Conservation (phyloP, 805 yeast genomes). For the Naumovozyma dairenensis region DNA sequence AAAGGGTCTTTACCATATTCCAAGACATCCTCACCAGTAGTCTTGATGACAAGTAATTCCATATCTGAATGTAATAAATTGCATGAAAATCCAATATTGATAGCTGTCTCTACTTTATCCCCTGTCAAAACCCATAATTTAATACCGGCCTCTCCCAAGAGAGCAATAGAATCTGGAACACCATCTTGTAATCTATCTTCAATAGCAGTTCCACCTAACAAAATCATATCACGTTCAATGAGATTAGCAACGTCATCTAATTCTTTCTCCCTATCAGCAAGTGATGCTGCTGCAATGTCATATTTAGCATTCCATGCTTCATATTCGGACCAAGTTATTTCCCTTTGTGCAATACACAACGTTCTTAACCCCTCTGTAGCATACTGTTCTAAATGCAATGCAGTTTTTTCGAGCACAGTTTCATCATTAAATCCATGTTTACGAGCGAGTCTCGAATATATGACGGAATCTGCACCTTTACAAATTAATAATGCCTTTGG, state of each 20-base stretch:
- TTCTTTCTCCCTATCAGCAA: slow-evolving; percentile 54
- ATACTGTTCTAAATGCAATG: slow-evolving; percentile 63
- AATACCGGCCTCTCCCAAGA: slow-evolving; percentile 67
- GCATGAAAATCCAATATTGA: slow-evolving; percentile 81
- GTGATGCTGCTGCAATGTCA: slow-evolving; percentile 54
- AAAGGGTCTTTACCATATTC: slow-evolving; percentile 33
- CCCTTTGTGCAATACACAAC: slow-evolving; percentile 66
- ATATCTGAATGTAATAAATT: slow-evolving; percentile 65
- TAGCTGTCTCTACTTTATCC: slow-evolving; percentile 83
- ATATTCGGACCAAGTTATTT: slow-evolving; percentile 52
- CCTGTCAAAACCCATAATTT: slow-evolving; percentile 84
- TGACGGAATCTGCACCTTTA: slow-evolving; percentile 81
- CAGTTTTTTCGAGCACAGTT: slow-evolving; percentile 48
- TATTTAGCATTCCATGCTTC: slow-evolving; percentile 53
- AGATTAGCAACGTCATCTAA: slow-evolving; percentile 68
- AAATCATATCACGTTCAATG: slow-evolving; percentile 53
- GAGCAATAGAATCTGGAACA: slow-evolving; percentile 71
- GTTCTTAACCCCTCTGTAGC: slow-evolving; percentile 84
- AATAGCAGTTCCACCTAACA: slow-evolving; percentile 81
- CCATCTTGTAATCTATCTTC: slow-evolving; percentile 83
- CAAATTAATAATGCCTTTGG: slow-evolving; percentile 60
- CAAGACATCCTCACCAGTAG: slow-evolving; percentile 41
- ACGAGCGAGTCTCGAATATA: slow-evolving; percentile 52
- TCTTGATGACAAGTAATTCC: slow-evolving; percentile 53
- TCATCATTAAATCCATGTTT: slow-evolving; percentile 32